These are phyloP conservation scores for Suillus placidus DNA, from an alignment of 768 basidiomycete species.

Conservation along the genomic window DNA sequence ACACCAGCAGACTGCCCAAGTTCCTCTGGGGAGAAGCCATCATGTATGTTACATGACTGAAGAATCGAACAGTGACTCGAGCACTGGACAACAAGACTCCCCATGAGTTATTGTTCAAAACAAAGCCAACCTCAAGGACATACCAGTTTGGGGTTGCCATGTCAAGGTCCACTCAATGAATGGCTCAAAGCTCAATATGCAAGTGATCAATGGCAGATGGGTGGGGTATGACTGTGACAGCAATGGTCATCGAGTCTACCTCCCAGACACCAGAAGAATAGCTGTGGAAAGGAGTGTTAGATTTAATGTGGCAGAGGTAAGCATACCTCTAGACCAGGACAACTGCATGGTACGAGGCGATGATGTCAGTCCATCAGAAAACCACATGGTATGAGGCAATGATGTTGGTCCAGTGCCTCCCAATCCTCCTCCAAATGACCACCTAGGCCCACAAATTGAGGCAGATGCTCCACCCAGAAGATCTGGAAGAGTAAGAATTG, in stretches of 20 bases:
- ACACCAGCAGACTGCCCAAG: too few relatives aligned
- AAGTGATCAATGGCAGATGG: conserved; percentile 13
- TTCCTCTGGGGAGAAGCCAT: too few relatives aligned
- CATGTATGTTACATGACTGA: too few relatives aligned
- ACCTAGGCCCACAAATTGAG: conserved; percentile 6
- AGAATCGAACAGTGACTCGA: too few relatives aligned
- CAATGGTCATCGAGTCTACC: conserved; percentile 26
- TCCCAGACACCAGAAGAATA: conserved; percentile 11
- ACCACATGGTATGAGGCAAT: too few relatives aligned
- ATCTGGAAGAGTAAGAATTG: neutral
- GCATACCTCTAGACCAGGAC: neutral
- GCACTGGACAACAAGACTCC: too few relatives aligned
- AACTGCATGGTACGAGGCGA: too few relatives aligned
- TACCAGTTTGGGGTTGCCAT: conserved; percentile 16
- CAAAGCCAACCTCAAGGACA: conserved; percentile 17
- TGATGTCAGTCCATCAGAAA: neutral
- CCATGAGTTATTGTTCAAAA: conserved; percentile 4
- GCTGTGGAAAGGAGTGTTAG: conserved; percentile 17
- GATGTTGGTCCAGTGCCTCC: neutral
- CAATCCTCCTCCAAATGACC: neutral
- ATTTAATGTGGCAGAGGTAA: conserved; percentile 8
- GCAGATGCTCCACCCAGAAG: neutral
- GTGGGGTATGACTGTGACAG: conserved; percentile 31
- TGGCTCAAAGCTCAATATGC: conserved; percentile 30
- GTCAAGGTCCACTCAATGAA: conserved; percentile 15